Conservation (phyloP, 345 rosid genomes). For the Euphorbia tirucalli region DNA sequence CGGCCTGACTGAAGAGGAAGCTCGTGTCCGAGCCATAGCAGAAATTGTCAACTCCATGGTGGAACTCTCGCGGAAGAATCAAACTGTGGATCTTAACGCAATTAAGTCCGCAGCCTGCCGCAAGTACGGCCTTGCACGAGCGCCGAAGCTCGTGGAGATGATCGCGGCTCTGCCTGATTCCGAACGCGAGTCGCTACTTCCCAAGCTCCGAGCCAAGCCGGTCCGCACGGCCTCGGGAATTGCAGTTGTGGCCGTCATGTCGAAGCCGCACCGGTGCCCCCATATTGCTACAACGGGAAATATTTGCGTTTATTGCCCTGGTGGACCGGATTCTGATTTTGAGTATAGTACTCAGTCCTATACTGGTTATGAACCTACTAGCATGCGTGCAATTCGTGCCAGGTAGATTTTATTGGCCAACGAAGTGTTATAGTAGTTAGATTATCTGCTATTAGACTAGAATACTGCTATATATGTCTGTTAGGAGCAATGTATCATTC, state of each 20-base stretch:
- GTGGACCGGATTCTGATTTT: slow-evolving; percentile 97
- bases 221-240: slow-evolving; percentile 97
- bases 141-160: slow-evolving; percentile 98
- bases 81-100: slow-evolving; percentile 90
- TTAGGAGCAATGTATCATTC: neutral
- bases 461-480: neutral
- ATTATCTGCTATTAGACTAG: neutral
- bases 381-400: slow-evolving; percentile 99
- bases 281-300: slow-evolving; percentile 98
- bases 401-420: slow-evolving; percentile 43
- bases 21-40: slow-evolving; percentile 86
- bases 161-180: slow-evolving; percentile 93
- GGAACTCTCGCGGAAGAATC: slow-evolving; percentile 87
- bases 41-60: slow-evolving; percentile 92
- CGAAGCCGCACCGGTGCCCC: slow-evolving; percentile 97
- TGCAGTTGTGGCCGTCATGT: slow-evolving; percentile 97
- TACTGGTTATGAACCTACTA: slow-evolving; percentile 98
- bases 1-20: slow-evolving; percentile 89
- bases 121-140: slow-evolving; percentile 86
- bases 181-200: slow-evolving; percentile 85
- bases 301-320: slow-evolving; percentile 95
- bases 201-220: slow-evolving; percentile 95
- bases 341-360: slow-evolving; percentile 99
- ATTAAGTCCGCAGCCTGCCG: slow-evolving; percentile 91
- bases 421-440: neutral